Evolutionary conservation across 208 protist species (phyloP), one percentile per base, ranked within the genome.

Genomic region (Angomonas ambiguus): DNA sequence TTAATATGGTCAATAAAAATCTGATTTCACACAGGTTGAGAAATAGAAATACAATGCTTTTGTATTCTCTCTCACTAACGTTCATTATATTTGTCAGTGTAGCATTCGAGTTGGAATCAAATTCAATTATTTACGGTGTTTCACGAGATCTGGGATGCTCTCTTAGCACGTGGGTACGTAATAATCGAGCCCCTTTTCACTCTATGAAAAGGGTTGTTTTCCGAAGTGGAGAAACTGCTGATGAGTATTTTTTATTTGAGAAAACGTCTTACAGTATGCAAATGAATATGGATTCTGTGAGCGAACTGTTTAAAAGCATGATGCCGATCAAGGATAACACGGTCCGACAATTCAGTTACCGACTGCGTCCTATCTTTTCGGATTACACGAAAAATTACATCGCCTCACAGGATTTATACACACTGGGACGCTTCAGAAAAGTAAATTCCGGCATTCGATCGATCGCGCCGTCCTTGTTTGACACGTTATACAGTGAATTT

Each of bases 21-120:
- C 65, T 98, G 1, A 65, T 90, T 2, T 80, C 94, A 11, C 97
- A 99, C 56, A 83, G 85, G 30, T 32, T 68, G 25, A 67, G 95
- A 41, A 98, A 98, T 59, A 83, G 90, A 28, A 96, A 98, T 67
- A 98, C 96, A 0, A 93, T 96, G 2, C 72, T 98, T 10, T 96
- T 98, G 84, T 99, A 97, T 69, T 67, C 95, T 0, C 66, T 98
- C 0, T 81, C 85, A 0, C 66, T 98, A 4, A 79, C 77, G 20
- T 98, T 98, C 58, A 82, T 98, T 65, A 83, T 98, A 61, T 98
- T 97, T 72, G 77, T 97, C 48, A 86, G 85, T 8, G 89, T 98
- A 1, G 70, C 78, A 1, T 93, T 95, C 65, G 66, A 87, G 27
- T 75, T 94, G 22, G 76, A 96, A 62, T 65, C 97, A 22, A 59